Conservation (phyloP, 345 rosid species). For the Heritiera fomes region DNA sequence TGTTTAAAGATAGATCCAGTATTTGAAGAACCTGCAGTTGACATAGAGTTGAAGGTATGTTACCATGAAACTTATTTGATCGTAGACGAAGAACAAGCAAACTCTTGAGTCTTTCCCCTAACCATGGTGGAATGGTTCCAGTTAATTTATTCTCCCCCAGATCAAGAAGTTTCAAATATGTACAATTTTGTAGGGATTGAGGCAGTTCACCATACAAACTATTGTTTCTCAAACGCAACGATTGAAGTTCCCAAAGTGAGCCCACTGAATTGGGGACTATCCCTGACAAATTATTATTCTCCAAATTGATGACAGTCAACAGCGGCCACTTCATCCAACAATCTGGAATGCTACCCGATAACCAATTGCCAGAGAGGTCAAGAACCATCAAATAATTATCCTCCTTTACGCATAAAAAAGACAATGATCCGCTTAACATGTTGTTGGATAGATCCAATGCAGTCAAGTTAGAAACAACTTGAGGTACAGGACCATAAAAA, state of each 20-base stretch:
- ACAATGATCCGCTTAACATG: not conserved
- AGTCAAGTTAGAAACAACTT: not conserved
- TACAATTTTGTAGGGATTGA: slow-evolving; percentile 10
- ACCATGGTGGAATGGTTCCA: slow-evolving; percentile 30
- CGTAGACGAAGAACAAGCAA: not conserved
- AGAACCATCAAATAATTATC: not conserved
- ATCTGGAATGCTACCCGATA: slow-evolving; percentile 1
- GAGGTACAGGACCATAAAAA: slow-evolving; percentile 9
- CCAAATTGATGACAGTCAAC: not conserved
- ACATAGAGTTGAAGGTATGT: not conserved
- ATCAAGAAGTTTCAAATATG: slow-evolving; percentile 17
- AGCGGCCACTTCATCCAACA: not conserved
- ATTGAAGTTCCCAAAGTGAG: not conserved
- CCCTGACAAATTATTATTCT: slow-evolving; percentile 1
- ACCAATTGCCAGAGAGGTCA: slow-evolving; percentile 15
- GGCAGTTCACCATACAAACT: slow-evolving; percentile 22
- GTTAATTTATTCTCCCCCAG: slow-evolving; percentile 24
- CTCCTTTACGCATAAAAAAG: not conserved
- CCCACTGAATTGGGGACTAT: slow-evolving; percentile 2
- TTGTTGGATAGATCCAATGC: slow-evolving; percentile 4
- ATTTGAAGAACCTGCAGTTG: not conserved
- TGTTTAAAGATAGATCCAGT: slow-evolving; percentile 12
- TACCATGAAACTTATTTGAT: slow-evolving; percentile 26
- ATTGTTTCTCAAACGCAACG: not conserved
- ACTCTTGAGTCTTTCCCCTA: slow-evolving; percentile 1